A percentile compares a stretch with the other conserved stretches of the same genome.
phyloP scores from a whole-genome alignment of 139 green algal species.

The Coccomyxa sp. region DNA sequence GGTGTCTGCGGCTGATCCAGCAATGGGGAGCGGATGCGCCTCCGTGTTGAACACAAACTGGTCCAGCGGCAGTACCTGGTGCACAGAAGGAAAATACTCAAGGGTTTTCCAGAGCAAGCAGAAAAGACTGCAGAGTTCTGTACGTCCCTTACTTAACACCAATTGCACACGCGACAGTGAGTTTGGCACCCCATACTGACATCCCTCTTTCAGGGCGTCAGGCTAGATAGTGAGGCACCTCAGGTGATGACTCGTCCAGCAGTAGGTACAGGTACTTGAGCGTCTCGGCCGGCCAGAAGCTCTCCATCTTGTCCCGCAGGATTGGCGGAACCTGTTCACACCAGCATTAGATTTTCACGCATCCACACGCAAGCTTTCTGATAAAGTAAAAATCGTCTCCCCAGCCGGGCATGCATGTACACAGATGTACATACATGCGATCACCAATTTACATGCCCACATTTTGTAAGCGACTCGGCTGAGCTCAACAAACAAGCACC shows the following conservation, averaged over 20 bases:
- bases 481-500: no score
- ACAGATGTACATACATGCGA: no score
- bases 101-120: neutral
- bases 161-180: no score
- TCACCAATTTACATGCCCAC: no score
- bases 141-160: neutral
- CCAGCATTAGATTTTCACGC: neutral
- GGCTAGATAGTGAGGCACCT: neutral
- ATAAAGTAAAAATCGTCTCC: no score
- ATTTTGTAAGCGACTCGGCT: no score
- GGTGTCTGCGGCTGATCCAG: conserved; percentile 25
- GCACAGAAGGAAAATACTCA: neutral
- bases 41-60: conserved; percentile 88
- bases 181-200: no score
- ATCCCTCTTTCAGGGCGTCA: no score
- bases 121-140: neutral
- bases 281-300: conserved; percentile 82
- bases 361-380: no score
- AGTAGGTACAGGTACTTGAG: conserved; percentile 87
- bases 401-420: no score
- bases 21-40: conserved; percentile 71
- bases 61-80: conserved; percentile 51
- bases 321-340: conserved; percentile 34
- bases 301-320: conserved; percentile 75
- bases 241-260: conserved; percentile 5